Base-by-base conservation (phyloP, 2,329 filamentous ascomycete genomes). In the Alternaria triticina region DNA sequence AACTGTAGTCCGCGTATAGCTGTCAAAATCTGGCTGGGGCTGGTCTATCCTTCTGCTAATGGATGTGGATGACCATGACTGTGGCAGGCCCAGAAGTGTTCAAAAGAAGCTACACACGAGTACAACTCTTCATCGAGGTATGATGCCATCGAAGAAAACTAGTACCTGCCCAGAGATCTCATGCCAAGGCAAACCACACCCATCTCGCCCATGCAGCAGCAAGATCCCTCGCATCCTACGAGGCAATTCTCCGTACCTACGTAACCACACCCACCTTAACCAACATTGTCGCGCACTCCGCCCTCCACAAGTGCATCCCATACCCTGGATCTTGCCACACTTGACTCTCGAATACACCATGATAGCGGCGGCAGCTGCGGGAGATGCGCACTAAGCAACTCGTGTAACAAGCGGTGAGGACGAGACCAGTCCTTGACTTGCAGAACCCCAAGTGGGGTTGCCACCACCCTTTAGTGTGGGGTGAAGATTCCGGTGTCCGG, bases 381-480 rank as follows among this genome's bases (percentile, higher is more conserved):
- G 61, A 54, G 57, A 62, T 55, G 60, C 57, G 45, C 55, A 58
- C 50, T 44, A 59, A 54, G 57, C 20, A 25, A 28, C 46, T 55
- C 23, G 40, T 60, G 56, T 44, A 62, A 62, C 50, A 54, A 62
- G 61, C 61, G 61, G 61, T 62, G 61, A 55, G 56, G 44, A 58
- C 43, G n/a, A 59, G 56, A 33, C 54, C 55, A 23, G 47, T 25
- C 43, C 30, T 54, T 43, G 44, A 25, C 49, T n/a, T 30, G 43
- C 47, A 33, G 28, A 23, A 20, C 55, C 25, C 28, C 40, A 28
- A 45, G 40, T 54, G 36, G n/a, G 40, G 25, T 40, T 40, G 33
- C 52, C 57, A 49, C 57, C 57, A 59, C 49, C 52, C 49, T 43
- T 40, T 49, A 49, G 56, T 28, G 33, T 62, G 49, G 49, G 49